A percentile compares a stretch with the other conserved stretches of the same genome.
phyloP scores from a whole-genome alignment of 768 basidiomycete species.

The Roridomyces roridus region DNA sequence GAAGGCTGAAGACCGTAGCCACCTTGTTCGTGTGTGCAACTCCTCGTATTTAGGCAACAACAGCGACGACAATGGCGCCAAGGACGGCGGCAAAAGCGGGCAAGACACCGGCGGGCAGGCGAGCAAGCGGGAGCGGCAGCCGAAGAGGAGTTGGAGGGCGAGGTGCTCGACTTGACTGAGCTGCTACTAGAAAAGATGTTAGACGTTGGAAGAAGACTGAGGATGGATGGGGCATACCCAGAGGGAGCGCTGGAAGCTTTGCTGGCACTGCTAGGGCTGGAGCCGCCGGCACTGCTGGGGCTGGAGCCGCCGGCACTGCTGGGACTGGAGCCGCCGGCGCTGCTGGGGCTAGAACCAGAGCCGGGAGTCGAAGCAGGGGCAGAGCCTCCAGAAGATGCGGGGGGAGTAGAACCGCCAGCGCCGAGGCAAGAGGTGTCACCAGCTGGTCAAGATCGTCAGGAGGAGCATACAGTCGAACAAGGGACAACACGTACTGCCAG shows the following conservation, averaged over 20 bases:
- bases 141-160: constrained; percentile 34
- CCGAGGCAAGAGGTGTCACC: constrained; percentile 40
- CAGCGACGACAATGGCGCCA: constrained; percentile 50
- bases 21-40: constrained; percentile 23
- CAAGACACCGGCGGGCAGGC: constrained; percentile 41
- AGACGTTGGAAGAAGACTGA: not conserved
- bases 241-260: constrained; percentile 21
- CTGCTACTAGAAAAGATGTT: not conserved
- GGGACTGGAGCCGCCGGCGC: constrained; percentile 12
- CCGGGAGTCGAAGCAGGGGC: constrained; percentile 3
- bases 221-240: not conserved
- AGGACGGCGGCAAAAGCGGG: constrained; percentile 37
- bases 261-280: constrained; percentile 17
- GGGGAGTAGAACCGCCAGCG: constrained; percentile 10
- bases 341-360: not conserved
- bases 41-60: constrained; percentile 42
- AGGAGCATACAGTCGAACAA: not conserved
- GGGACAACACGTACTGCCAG: constrained; percentile 52
- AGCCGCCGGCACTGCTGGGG: not conserved
- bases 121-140: constrained; percentile 12
- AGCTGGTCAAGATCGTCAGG: constrained; percentile 24
- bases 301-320: not conserved
- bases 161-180: constrained; percentile 18
- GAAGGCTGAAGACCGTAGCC: constrained; percentile 10
- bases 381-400: too few relatives aligned